Percentiles rank a stretch among this genome's conserved stretches.
Conservation (phyloP, 2,329 filamentous ascomycete genomes). For the Remersonia thermophila region DNA sequence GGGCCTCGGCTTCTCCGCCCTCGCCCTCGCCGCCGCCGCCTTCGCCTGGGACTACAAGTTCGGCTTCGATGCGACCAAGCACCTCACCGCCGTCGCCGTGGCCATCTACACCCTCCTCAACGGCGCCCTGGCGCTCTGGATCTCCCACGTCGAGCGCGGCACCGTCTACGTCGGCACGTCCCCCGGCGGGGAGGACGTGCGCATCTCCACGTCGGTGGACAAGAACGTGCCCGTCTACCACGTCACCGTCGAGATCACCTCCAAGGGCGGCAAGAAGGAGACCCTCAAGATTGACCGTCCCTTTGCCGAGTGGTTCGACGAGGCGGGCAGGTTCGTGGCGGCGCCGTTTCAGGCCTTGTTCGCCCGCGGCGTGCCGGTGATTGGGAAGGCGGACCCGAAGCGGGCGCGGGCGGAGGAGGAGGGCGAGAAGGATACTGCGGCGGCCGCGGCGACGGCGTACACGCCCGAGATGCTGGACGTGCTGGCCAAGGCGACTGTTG, state of each 20-base stretch:
- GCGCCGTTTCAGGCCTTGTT: conserved; percentile 69
- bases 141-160: conserved; percentile 69
- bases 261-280: conserved; percentile 23
- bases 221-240: conserved; percentile 76
- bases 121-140: conserved; percentile 67
- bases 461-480: conserved; percentile 37
- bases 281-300: conserved; percentile 46
- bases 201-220: conserved; percentile 56
- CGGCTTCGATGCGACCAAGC: conserved; percentile 77
- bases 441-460: conserved; percentile 16
- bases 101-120: conserved; percentile 70
- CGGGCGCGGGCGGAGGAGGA: conserved; percentile 28
- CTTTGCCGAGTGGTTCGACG: conserved; percentile 69
- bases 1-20: conserved; percentile 68
- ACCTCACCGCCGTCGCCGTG: conserved; percentile 70
- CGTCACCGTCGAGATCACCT: conserved; percentile 48
- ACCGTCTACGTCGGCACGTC: conserved; percentile 64
- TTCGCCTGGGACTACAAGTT: conserved; percentile 88
- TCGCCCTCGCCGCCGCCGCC: conserved; percentile 66
- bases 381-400: conserved; percentile 55
- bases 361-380: conserved; percentile 51
- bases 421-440: conserved; percentile 23
- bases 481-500: conserved; percentile 19
- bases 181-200: conserved; percentile 54
- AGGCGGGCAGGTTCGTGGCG: conserved; percentile 56